Percentiles rank a stretch among this genome's conserved stretches.
phyloP scores from a whole-genome alignment of 2,329 filamentous ascomycete species.

The Botrytis galanthina region DNA sequence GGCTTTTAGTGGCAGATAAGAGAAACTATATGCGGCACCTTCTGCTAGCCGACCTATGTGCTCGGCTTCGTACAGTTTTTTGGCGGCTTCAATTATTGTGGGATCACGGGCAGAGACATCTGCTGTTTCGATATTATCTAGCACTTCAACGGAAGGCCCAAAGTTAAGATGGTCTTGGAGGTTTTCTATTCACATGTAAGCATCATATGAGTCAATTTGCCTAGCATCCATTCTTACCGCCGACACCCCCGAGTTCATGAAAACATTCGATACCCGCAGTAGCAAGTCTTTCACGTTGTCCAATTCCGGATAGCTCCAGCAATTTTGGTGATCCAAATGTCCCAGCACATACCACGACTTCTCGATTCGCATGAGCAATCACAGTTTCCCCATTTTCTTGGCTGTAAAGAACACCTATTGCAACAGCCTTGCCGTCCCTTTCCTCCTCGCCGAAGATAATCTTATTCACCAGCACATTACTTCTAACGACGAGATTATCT shows the following conservation, averaged over 20 bases:
- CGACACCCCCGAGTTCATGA: background rate
- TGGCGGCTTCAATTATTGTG: background rate
- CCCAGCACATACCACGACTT: background rate
- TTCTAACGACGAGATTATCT: background rate
- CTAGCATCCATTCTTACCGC: background rate
- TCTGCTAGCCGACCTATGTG: background rate
- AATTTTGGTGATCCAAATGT: background rate
- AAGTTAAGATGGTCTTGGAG: background rate
- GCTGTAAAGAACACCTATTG: background rate
- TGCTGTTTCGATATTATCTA: background rate
- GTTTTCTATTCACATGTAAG: background rate
- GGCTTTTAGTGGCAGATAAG: background rate
- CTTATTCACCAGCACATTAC: background rate
- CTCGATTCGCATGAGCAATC: background rate
- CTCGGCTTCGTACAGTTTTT: background rate
- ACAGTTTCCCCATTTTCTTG: background rate
- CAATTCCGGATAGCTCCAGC: background rate
- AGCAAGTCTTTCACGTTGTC: background rate
- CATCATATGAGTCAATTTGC: background rate
- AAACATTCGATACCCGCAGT: background rate
- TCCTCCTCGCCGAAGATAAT: background rate
- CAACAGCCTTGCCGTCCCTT: background rate
- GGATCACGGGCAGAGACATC: background rate
- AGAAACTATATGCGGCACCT: background rate
- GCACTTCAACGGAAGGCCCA: background rate